A percentile compares a stretch with the other conserved stretches of the same genome.
phyloP scores from a whole-genome alignment of 2,329 filamentous ascomycete species.

The Cladosporium austrohemisphaericum region DNA sequence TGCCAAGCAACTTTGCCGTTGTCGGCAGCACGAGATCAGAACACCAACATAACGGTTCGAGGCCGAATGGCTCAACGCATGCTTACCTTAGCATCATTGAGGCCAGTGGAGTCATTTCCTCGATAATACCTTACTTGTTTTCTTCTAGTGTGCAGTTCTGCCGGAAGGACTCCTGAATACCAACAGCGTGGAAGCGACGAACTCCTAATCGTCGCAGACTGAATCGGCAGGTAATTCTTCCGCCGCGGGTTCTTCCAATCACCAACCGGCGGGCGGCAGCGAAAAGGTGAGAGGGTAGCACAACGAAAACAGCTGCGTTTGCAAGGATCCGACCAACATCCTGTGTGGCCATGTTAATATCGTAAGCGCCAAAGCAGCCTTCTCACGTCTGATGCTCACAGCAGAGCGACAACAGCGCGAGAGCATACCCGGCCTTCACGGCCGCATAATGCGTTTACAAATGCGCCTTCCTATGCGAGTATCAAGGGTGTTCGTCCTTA shows the following conservation, averaged over 20 bases:
- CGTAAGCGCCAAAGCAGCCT: neutral
- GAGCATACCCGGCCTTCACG: neutral
- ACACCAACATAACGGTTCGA: no score
- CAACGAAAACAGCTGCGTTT: constrained; percentile 3
- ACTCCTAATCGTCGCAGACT: neutral
- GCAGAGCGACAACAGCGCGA: neutral
- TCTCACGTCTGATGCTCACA: neutral
- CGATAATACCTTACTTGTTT: no score
- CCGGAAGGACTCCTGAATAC: no score
- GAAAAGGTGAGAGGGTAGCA: neutral
- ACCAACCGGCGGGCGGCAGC: no score
- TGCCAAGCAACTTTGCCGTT: no score
- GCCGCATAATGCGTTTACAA: neutral
- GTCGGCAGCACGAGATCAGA: no score
- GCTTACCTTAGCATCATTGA: no score
- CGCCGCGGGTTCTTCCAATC: constrained; percentile 1
- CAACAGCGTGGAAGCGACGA: constrained; percentile 2
- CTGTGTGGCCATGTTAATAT: neutral
- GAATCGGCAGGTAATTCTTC: neutral
- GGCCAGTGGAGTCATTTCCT: no score
- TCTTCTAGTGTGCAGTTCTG: no score
- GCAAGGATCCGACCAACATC: constrained; percentile 1
- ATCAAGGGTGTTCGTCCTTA: neutral
- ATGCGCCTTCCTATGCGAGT: neutral
- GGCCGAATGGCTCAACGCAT: no score